Percentiles rank a stretch among this genome's conserved stretches.
Conservation (phyloP, 371 early-diverging fungal species). For the Apophysomyces sp. region DNA sequence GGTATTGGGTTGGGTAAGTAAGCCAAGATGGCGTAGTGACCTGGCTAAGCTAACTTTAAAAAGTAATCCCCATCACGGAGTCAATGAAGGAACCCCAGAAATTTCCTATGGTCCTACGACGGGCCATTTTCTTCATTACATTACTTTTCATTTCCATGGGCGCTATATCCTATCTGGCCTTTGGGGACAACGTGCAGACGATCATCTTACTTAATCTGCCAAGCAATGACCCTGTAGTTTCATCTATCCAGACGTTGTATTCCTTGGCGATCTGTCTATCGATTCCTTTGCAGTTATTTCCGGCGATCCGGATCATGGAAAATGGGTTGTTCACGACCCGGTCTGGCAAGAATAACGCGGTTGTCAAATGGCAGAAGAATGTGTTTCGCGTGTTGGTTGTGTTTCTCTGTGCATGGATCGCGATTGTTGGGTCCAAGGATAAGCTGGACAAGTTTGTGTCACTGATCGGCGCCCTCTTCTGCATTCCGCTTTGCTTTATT, state of each 20-base stretch:
- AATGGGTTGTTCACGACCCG: slow-evolving; percentile 63
- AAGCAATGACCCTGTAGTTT: slow-evolving; percentile 58
- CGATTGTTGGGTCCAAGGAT: slow-evolving; percentile 71
- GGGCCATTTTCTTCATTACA: slow-evolving; percentile 68
- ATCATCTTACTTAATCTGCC: slow-evolving; percentile 82
- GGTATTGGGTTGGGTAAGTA: slow-evolving; percentile 79
- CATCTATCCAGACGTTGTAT: slow-evolving; percentile 74
- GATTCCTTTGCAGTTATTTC: slow-evolving; percentile 83
- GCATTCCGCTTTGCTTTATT: slow-evolving; percentile 73
- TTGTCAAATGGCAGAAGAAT: slow-evolving; percentile 91
- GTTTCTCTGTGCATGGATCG: slow-evolving; percentile 64
- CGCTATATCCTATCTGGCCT: slow-evolving; percentile 77
- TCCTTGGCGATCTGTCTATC: slow-evolving; percentile 85
- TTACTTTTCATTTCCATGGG: slow-evolving; percentile 73
- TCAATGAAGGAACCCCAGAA: slow-evolving; percentile 82
- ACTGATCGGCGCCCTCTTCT: slow-evolving; percentile 65
- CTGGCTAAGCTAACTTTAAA: not conserved
- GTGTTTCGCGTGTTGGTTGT: slow-evolving; percentile 69
- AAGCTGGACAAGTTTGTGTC: slow-evolving; percentile 84
- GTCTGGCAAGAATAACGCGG: slow-evolving; percentile 61
- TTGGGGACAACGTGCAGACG: slow-evolving; percentile 78
- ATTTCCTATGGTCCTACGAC: slow-evolving; percentile 68
- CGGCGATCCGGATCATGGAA: slow-evolving; percentile 86
- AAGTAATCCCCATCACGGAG: slow-evolving; percentile 66
- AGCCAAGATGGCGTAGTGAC: not conserved